Evolutionary conservation across 2,329 filamentous ascomycete species (phyloP).

Genomic region (Pseudogymnoascus pannorum): DNA sequence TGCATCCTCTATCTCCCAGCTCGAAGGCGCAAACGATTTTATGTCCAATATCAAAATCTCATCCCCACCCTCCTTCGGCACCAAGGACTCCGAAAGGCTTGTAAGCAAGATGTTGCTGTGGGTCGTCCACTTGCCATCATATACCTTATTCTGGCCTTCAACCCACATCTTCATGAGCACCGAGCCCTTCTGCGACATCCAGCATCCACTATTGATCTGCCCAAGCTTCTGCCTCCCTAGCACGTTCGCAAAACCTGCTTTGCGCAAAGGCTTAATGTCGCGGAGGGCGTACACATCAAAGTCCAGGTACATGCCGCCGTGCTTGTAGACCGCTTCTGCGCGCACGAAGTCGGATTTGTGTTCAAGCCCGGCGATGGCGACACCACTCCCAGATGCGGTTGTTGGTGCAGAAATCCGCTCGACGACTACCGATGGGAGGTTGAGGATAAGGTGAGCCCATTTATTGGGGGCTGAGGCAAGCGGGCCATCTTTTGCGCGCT

Average conservation of each 20-base stretch:
- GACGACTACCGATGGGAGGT: background rate
- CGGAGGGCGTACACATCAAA: constrained; percentile 18
- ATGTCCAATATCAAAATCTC: constrained; percentile 6
- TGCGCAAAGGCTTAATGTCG: constrained; percentile 14
- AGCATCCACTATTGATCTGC: constrained; percentile 15
- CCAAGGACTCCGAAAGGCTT: constrained; percentile 11
- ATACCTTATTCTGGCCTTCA: constrained; percentile 20
- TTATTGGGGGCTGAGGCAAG: background rate
- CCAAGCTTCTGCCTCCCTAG: constrained; percentile 9
- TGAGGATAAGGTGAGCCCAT: constrained; percentile 6
- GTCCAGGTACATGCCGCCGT: constrained; percentile 19
- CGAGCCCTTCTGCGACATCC: constrained; percentile 7
- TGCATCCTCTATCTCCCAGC: background rate
- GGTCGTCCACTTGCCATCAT: constrained; percentile 25
- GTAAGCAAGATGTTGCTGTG: constrained; percentile 26
- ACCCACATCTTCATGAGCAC: constrained; percentile 5
- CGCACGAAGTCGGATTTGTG: constrained; percentile 19
- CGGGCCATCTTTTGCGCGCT: background rate
- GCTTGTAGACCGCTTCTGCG: constrained; percentile 9
- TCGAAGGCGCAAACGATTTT: background rate
- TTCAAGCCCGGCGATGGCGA: constrained; percentile 6
- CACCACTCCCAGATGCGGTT: background rate
- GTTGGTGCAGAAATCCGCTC: background rate
- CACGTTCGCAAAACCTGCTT: constrained; percentile 14
- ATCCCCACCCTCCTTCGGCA: background rate